Percentiles rank a stretch among this genome's conserved stretches.
Conservation (phyloP, 495 filamentous ascomycete genomes). For the Aspergillus bertholletiae region DNA sequence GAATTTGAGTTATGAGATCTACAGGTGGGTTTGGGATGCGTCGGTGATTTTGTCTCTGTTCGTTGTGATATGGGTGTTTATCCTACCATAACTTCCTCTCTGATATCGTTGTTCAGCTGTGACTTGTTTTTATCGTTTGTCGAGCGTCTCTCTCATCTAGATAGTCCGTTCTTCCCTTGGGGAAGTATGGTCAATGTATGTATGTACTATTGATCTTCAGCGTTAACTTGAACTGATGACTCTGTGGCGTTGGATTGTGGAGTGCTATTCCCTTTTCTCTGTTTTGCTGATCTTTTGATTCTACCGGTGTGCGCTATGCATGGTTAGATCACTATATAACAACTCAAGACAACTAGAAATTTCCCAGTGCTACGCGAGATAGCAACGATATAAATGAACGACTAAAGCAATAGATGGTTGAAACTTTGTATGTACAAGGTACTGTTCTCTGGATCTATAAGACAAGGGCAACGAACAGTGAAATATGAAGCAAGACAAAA, state of each 20-base stretch:
- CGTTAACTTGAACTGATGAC: not conserved
- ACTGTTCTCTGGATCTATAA: conserved; percentile 1
- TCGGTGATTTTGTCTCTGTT: not conserved
- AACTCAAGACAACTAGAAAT: not conserved
- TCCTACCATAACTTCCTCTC: not conserved
- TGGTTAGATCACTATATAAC: not conserved
- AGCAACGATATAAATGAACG: not conserved
- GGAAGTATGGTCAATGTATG: not conserved
- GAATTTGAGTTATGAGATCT: conserved; percentile 36
- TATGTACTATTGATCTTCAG: not conserved
- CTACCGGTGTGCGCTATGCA: not conserved
- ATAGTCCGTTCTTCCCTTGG: not conserved
- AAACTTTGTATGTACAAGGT: conserved; percentile 24
- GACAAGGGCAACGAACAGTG: conserved; percentile 15
- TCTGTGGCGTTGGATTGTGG: not conserved
- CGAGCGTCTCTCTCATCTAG: not conserved
- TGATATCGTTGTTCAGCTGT: not conserved
- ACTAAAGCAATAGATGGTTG: no score
- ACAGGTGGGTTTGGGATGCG: not conserved
- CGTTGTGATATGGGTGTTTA: not conserved
- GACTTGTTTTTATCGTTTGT: not conserved
- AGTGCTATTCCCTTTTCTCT: not conserved
- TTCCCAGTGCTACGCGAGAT: not conserved
- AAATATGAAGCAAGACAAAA: conserved; percentile 8
- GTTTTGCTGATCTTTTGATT: not conserved